Evolutionary conservation across 23 red algal species (phyloP).

Genomic region (Gracilariopsis chorda): DNA sequence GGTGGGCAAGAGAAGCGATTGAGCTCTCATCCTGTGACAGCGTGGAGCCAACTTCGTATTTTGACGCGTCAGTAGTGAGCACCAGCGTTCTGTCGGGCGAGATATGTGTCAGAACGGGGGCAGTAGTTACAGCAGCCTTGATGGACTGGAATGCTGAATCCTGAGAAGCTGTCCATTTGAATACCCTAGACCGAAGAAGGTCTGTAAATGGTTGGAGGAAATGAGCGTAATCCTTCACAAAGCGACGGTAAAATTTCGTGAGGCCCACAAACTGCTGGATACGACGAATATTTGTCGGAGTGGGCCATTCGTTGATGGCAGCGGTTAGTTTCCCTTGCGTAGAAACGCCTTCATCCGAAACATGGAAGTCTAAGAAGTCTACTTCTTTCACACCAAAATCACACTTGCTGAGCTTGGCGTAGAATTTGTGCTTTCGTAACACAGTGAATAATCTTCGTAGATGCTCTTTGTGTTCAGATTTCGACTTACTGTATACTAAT

Average conservation of each 20-base stretch:
- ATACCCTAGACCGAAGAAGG: not conserved
- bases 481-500: slow-evolving; percentile 8
- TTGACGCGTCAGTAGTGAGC: not conserved
- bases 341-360: not conserved
- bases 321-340: too few relatives aligned
- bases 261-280: not conserved
- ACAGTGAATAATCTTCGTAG: not conserved
- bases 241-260: not conserved
- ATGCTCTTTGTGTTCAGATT: not conserved
- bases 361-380: not conserved
- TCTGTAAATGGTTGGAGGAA: not conserved
- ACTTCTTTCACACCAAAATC: not conserved
- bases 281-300: too few relatives aligned
- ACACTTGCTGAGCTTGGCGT: not conserved
- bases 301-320: too few relatives aligned
- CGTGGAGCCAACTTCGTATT: slow-evolving; percentile 11
- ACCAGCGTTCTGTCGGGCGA: not conserved
- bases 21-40: not conserved
- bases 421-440: not conserved
- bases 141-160: not conserved
- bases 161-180: not conserved
- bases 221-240: not conserved
- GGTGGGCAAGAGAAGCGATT: not conserved
- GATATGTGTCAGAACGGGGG: not conserved
- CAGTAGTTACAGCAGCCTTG: not conserved